phyloP scores from a whole-genome alignment of 306 rosid genomes.

The Urtica urens region DNA sequence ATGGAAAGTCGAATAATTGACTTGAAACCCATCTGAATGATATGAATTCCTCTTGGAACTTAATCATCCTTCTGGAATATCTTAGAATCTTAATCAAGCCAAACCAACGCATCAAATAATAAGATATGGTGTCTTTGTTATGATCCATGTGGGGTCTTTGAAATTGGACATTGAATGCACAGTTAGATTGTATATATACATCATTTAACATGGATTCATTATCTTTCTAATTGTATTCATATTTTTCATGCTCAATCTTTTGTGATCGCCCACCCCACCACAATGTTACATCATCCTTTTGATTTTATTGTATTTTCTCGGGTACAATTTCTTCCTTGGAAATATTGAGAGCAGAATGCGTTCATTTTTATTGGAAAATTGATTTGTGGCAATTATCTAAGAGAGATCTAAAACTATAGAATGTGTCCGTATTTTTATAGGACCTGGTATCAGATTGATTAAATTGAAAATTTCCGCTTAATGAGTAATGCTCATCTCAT shows the following conservation, averaged over 20 bases:
- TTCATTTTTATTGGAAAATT: too few relatives aligned
- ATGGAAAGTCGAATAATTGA: not conserved
- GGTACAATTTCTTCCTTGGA: too few relatives aligned
- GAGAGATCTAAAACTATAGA: too few relatives aligned
- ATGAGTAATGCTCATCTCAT: too few relatives aligned
- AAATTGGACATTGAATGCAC: not conserved
- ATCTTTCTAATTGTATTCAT: not conserved
- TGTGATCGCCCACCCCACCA: too few relatives aligned
- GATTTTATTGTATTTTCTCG: too few relatives aligned
- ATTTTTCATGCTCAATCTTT: not conserved
- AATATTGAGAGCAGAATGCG: too few relatives aligned
- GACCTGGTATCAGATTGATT: too few relatives aligned
- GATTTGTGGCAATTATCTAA: too few relatives aligned
- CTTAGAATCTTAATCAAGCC: constrained; percentile 9
- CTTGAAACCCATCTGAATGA: not conserved
- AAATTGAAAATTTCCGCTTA: too few relatives aligned
- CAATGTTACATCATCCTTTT: too few relatives aligned
- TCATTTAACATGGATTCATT: not conserved
- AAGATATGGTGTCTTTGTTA: constrained; percentile 10
- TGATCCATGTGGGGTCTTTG: constrained; percentile 14
- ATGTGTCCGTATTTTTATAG: too few relatives aligned
- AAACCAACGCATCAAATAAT: constrained; percentile 10
- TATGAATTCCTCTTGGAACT: not conserved
- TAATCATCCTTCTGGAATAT: constrained; percentile 1
- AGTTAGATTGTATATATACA: not conserved